Evolutionary conservation across 2,329 filamentous ascomycete genomes (phyloP).

Genomic region (Clarireedia monteithiana): DNA sequence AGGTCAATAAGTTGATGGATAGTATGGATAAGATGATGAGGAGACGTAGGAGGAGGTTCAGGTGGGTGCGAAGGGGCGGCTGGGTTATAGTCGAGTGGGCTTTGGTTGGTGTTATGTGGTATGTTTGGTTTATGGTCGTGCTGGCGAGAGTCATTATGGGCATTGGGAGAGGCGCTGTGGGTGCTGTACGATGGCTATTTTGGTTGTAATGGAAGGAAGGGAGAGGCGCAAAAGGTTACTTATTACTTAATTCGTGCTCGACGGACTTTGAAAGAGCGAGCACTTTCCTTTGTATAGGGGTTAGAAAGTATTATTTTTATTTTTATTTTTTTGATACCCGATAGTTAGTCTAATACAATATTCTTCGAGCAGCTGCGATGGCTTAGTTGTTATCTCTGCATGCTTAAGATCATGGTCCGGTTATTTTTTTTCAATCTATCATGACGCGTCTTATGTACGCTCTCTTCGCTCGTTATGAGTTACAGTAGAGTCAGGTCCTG

Average conservation of each 20-base stretch:
- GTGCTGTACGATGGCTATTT: constrained; percentile 69
- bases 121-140: constrained; percentile 84
- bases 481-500: too few species aligned
- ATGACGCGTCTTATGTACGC: too few species aligned
- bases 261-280: neutral
- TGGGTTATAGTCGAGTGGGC: constrained; percentile 85
- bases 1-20: constrained; percentile 74
- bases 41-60: constrained; percentile 56
- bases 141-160: constrained; percentile 59
- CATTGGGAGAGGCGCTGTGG: constrained; percentile 49
- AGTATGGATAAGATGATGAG: constrained; percentile 69
- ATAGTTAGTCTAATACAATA: constrained; percentile 6
- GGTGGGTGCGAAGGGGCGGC: constrained; percentile 67
- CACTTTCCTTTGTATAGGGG: neutral
- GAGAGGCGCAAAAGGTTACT: too few species aligned
- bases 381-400: too few species aligned
- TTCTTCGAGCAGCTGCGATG: too few species aligned
- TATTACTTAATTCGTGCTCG: neutral
- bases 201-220: constrained; percentile 30
- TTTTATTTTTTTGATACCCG: constrained; percentile 2
- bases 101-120: constrained; percentile 87
- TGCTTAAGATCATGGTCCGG: too few species aligned
- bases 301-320: constrained; percentile 5
- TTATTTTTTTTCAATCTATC: too few species aligned
- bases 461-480: too few species aligned